Conservation (phyloP, 306 rosid genomes). For the Oxytropis ochrocephala region DNA sequence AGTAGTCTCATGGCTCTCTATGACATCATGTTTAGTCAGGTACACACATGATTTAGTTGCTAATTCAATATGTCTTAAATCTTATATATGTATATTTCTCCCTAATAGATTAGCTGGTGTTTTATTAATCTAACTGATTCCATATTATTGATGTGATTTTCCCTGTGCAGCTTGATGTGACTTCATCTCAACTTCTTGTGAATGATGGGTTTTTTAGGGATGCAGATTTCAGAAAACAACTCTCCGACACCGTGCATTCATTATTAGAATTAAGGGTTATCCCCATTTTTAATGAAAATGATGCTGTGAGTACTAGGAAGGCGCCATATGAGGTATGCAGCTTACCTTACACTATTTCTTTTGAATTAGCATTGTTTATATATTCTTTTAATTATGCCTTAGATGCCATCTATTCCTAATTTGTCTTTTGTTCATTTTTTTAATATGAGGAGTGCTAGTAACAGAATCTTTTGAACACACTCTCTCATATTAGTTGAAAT, state of each 20-base stretch:
- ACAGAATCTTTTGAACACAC: too few relatives aligned
- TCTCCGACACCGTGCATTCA: constrained; percentile 67
- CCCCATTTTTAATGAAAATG: constrained; percentile 90
- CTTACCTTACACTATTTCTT: not conserved
- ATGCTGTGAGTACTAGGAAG: constrained; percentile 86
- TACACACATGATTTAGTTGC: not conserved
- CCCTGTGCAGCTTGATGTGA: constrained; percentile 74
- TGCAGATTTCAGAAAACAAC: constrained; percentile 60
- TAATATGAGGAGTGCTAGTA: too few relatives aligned
- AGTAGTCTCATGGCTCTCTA: constrained; percentile 96
- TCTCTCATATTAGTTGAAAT: too few relatives aligned
- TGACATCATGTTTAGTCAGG: constrained; percentile 92
- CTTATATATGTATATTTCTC: not conserved
- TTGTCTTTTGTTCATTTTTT: not conserved
- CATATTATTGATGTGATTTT: constrained; percentile 16
- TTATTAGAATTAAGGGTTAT: constrained; percentile 58
- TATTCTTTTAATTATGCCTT: not conserved
- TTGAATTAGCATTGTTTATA: not conserved
- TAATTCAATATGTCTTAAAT: not conserved
- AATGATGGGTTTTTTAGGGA: constrained; percentile 69
- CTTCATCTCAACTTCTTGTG: constrained; percentile 93
- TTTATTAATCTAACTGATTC: not conserved
- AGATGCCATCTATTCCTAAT: not conserved
- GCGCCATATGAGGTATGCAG: constrained; percentile 68
- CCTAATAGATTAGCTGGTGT: not conserved